Percentiles rank a stretch among this genome's conserved stretches.
Conservation (phyloP, 768 basidiomycete genomes). For the Pleurotus salmoneostramineus region DNA sequence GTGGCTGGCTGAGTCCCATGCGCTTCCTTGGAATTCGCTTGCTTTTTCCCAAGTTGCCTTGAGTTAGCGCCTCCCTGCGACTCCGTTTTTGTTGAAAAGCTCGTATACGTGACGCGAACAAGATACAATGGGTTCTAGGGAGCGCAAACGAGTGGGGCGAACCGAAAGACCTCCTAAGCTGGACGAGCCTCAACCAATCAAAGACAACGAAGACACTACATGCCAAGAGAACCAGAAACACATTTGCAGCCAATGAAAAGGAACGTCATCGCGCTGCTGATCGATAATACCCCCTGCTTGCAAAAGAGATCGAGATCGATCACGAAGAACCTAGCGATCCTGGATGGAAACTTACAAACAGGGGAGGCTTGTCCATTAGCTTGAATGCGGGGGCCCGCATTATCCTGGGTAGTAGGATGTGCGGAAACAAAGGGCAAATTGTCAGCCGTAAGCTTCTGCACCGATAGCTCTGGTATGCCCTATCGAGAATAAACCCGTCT, state of each 20-base stretch:
- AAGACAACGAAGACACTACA: background rate
- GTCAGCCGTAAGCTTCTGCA: no score
- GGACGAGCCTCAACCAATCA: background rate
- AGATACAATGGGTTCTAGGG: conserved; percentile 5
- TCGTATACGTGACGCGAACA: background rate
- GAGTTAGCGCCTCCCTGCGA: no score
- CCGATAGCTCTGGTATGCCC: no score
- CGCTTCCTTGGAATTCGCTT: no score
- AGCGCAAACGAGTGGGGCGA: background rate
- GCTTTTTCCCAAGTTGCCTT: no score
- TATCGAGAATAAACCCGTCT: no score
- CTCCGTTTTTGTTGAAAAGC: background rate
- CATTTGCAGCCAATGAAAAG: background rate
- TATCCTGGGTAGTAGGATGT: no score
- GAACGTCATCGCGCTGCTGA: background rate
- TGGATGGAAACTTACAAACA: background rate
- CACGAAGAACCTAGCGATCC: background rate
- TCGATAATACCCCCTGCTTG: background rate
- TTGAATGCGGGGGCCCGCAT: background rate
- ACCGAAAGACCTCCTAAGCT: conserved; percentile 5
- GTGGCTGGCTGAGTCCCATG: no score
- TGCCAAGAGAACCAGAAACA: background rate
- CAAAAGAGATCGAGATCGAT: background rate
- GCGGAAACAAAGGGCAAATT: no score
- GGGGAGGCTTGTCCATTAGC: background rate